phyloP scores from a whole-genome alignment of 208 protist species.

The Angomonas deanei region DNA sequence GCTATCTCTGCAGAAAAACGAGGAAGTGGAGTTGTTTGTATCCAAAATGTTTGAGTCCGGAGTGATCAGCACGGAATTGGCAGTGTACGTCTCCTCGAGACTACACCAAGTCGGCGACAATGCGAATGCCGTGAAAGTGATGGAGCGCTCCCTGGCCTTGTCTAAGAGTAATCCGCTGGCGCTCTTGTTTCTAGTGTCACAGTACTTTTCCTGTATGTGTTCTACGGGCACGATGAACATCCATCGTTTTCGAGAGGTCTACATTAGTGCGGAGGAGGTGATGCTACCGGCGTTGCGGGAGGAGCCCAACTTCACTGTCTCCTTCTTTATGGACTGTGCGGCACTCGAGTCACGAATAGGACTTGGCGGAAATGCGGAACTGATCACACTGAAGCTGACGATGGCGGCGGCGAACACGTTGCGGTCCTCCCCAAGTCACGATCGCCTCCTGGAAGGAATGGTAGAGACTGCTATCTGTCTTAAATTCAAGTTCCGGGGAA shows the following conservation, averaged over 20 bases:
- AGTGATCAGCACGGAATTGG: slow-evolving; percentile 51
- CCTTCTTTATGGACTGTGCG: slow-evolving; percentile 55
- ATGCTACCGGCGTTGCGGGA: slow-evolving; percentile 20
- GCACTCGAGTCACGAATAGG: slow-evolving; percentile 50
- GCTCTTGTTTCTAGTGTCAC: slow-evolving; percentile 46
- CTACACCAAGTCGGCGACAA: slow-evolving; percentile 22
- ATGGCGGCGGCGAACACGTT: slow-evolving; percentile 17
- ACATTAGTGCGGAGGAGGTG: slow-evolving; percentile 33
- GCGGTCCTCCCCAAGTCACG: slow-evolving; percentile 8
- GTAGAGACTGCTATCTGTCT: slow-evolving; percentile 51
- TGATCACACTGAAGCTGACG: slow-evolving; percentile 25
- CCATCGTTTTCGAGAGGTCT: slow-evolving; percentile 65
- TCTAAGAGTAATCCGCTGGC: slow-evolving; percentile 24
- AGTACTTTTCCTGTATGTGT: slow-evolving; percentile 58
- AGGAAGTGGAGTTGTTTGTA: slow-evolving; percentile 12
- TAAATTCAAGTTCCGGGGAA: slow-evolving; percentile 35
- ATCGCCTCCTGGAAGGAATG: slow-evolving; percentile 29
- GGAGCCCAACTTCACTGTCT: slow-evolving; percentile 27
- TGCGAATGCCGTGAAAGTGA: slow-evolving; percentile 19
- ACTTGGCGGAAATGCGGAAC: slow-evolving; percentile 44
- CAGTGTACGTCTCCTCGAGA: slow-evolving; percentile 39
- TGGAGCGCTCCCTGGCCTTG: slow-evolving; percentile 37
- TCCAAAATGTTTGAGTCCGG: slow-evolving; percentile 20
- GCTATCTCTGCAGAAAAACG: slow-evolving; percentile 11
- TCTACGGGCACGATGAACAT: slow-evolving; percentile 16